phyloP scores from a whole-genome alignment of 1,284 basidiomycete species.

The Butyriboletus regius region DNA sequence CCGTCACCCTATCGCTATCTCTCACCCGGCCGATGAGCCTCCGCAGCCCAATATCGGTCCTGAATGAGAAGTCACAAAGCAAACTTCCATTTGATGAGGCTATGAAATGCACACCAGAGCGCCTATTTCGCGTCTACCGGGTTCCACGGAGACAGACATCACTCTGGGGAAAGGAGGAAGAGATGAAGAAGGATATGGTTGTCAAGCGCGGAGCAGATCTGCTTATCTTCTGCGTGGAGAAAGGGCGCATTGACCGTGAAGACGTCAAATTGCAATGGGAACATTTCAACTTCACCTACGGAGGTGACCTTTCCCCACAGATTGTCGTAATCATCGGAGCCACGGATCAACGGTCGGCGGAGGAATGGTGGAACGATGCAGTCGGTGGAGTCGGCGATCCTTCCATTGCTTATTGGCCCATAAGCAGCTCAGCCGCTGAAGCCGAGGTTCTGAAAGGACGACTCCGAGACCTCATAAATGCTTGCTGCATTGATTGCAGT shows the following conservation, averaged over 20 bases:
- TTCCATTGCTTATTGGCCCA: constrained; percentile 19
- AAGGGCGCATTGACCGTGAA: constrained; percentile 1
- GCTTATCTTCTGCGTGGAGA: constrained; percentile 20
- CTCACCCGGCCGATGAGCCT: constrained; percentile 4
- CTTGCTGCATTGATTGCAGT: constrained; percentile 23
- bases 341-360: constrained; percentile 14
- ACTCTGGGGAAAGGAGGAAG: neutral
- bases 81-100: constrained; percentile 19
- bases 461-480: constrained; percentile 14
- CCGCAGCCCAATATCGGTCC: constrained; percentile 15
- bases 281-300: constrained; percentile 20
- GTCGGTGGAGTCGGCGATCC: constrained; percentile 4
- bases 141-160: constrained; percentile 7
- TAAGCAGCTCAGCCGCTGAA: neutral
- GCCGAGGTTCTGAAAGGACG: constrained; percentile 1
- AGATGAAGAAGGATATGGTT: constrained; percentile 4
- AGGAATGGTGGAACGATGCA: constrained; percentile 17
- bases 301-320: constrained; percentile 26
- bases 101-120: constrained; percentile 18
- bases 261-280: constrained; percentile 22
- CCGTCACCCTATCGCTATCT: constrained; percentile 10
- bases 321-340: constrained; percentile 23
- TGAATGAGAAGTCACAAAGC: neutral
- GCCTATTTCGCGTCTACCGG: constrained; percentile 18
- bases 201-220: constrained; percentile 23